These are phyloP conservation scores for Agaricus subrufescens DNA, from an alignment of 768 basidiomycete species.

Conservation along the genomic window DNA sequence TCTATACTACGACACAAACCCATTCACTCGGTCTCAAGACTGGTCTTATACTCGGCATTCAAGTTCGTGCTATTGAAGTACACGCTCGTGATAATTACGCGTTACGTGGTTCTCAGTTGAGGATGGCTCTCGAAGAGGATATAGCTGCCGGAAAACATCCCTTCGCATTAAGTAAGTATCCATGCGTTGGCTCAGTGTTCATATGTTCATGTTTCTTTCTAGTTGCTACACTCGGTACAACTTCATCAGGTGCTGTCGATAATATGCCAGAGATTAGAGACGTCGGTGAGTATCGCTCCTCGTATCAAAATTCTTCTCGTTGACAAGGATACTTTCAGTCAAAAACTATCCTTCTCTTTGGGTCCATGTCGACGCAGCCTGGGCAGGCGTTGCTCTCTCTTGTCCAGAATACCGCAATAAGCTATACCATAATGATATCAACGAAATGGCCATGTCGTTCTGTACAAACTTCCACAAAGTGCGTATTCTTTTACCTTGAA, in stretches of 20 bases:
- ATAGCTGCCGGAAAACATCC: conserved; percentile 55
- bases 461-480: conserved; percentile 94
- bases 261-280: conserved; percentile 66
- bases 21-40: conserved; percentile 80
- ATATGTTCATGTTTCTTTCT: neutral
- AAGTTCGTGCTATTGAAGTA: conserved; percentile 68
- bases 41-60: conserved; percentile 73
- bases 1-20: conserved; percentile 89
- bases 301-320: neutral
- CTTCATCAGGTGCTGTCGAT: conserved; percentile 87
- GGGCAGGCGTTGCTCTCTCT: conserved; percentile 82
- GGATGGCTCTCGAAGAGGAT: conserved; percentile 65
- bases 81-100: conserved; percentile 56
- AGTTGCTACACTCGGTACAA: conserved; percentile 94
- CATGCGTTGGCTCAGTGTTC: neutral
- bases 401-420: conserved; percentile 72
- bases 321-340: conserved; percentile 32
- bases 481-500: neutral
- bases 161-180: conserved; percentile 69
- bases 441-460: conserved; percentile 72
- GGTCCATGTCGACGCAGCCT: conserved; percentile 88
- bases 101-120: conserved; percentile 60
- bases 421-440: conserved; percentile 66
- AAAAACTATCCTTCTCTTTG: conserved; percentile 62
- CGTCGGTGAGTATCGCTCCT: conserved; percentile 44